Percentiles rank a stretch among this genome's conserved stretches.
phyloP scores from a whole-genome alignment of 257 asterid species.

The Solanum verrucosum region DNA sequence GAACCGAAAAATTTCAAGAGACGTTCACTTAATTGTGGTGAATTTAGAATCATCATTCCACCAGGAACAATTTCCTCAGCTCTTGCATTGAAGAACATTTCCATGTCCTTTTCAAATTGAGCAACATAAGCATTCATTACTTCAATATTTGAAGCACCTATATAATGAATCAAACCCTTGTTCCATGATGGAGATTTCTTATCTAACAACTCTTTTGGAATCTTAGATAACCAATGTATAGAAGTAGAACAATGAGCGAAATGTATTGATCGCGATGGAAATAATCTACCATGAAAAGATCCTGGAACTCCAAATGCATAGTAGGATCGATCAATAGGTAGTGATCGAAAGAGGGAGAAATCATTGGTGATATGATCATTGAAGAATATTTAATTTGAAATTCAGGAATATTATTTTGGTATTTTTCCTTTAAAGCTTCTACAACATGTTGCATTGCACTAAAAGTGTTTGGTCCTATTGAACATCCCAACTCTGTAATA shows the following conservation, averaged over 20 bases:
- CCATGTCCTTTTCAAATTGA: constrained; percentile 25
- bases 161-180: constrained; percentile 11
- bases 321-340: constrained; percentile 10
- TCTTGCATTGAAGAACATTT: constrained; percentile 16
- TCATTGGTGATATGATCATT: constrained; percentile 26
- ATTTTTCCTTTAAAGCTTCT: too few species aligned
- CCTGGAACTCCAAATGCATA: constrained; percentile 24
- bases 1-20: too few species aligned
- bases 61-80: constrained; percentile 23
- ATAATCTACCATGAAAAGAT: constrained; percentile 15
- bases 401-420: too few species aligned
- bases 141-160: background rate
- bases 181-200: constrained; percentile 10
- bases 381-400: constrained; percentile 24
- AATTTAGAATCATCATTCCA: constrained; percentile 13
- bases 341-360: constrained; percentile 25
- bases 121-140: constrained; percentile 9
- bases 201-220: constrained; percentile 10
- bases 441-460: too few species aligned
- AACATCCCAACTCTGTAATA: too few species aligned
- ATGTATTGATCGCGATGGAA: background rate
- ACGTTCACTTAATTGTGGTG: background rate
- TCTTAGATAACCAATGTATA: constrained; percentile 27
- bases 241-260: background rate
- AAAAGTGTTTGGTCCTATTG: too few species aligned